These are phyloP conservation scores for Capronia americana DNA, from an alignment of 2,329 filamentous ascomycete species.

Conservation along the genomic window DNA sequence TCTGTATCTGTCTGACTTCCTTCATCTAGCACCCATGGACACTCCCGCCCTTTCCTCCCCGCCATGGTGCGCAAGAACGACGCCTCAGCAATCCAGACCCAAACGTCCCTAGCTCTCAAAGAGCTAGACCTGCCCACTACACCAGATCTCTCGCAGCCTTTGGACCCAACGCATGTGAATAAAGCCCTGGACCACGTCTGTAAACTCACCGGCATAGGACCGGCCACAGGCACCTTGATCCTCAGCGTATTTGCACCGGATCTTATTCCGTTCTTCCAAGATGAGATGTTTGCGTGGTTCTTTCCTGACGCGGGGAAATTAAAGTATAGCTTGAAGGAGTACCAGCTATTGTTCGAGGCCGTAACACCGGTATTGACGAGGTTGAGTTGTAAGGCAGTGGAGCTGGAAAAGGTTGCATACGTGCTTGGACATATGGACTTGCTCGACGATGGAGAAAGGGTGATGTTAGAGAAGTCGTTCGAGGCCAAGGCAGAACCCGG, in stretches of 20 bases:
- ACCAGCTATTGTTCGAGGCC: conserved; percentile 38
- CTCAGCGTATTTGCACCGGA: conserved; percentile 45
- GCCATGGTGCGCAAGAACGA: conserved; percentile 50
- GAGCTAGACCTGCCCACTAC: conserved; percentile 7
- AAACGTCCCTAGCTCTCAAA: conserved; percentile 33
- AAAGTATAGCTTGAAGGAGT: conserved; percentile 52
- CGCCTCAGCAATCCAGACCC: conserved; percentile 38
- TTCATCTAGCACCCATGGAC: conserved; percentile 47
- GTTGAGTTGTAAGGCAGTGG: conserved; percentile 28
- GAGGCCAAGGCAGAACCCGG: neutral
- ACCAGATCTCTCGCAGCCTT: neutral
- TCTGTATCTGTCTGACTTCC: neutral
- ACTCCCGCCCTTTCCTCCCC: conserved; percentile 48
- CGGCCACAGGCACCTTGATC: conserved; percentile 52
- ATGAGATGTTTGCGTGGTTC: conserved; percentile 53
- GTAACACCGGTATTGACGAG: conserved; percentile 26
- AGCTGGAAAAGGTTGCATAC: conserved; percentile 38
- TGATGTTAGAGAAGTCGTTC: conserved; percentile 23
- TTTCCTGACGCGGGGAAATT: conserved; percentile 44
- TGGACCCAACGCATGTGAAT: neutral
- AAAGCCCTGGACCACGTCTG: conserved; percentile 46
- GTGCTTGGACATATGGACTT: conserved; percentile 36
- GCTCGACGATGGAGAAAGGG: conserved; percentile 25
- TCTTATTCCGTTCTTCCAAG: conserved; percentile 51
- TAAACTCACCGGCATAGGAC: conserved; percentile 50